Base-by-base conservation (phyloP, 768 basidiomycete genomes). In the Holtermanniella nyarrowii region DNA sequence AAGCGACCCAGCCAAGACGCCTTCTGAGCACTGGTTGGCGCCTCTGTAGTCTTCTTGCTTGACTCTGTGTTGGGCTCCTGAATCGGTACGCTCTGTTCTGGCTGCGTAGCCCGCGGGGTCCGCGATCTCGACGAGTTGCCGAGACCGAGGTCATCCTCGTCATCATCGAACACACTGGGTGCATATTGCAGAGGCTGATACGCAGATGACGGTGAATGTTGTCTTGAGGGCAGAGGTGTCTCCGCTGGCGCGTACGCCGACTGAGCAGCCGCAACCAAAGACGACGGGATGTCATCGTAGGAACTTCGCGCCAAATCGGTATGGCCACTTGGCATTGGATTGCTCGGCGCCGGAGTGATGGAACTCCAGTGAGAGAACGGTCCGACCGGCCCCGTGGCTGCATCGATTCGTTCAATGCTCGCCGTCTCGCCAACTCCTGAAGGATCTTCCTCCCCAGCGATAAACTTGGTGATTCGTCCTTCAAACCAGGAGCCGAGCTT, bases 361-460 rank as follows among this genome's bases (percentile, higher is more conserved):
- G 87, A 82, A 57, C 85, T 89, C 73, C 86, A 96, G 60, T 88
- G 88, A 23, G 88, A 82, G 72, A 97, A 96, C 5, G 93, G 87
- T 3, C 91, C 93, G 4, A 79, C 59, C 24, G 57, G 27, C 13
- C 47, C 56, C n/a, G 24, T 16, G 2, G 57, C 22, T 26, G 55
- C 53, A 5, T 44, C 52, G 2, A 52, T 58, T 44, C 54, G 50
- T 26, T 61, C 51, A 0, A 72, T 65, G 22, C 70, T 59, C 10
- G 74, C 68, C 37, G 46, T 20, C 11, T 53, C 52, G 20, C 85
- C 85, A n/a, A n/a, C n/a, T n/a, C n/a, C n/a, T n/a, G n/a, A n/a
- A n/a, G n/a, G n/a, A n/a, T 76, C 63, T 31, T 69, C 79, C 47
- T 95, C 90, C 1, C 93, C 95, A 7, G 91, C 87, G 54, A 99